Evolutionary conservation across 2,329 filamentous ascomycete genomes (phyloP).

Genomic region (Aspergillus sp.): DNA sequence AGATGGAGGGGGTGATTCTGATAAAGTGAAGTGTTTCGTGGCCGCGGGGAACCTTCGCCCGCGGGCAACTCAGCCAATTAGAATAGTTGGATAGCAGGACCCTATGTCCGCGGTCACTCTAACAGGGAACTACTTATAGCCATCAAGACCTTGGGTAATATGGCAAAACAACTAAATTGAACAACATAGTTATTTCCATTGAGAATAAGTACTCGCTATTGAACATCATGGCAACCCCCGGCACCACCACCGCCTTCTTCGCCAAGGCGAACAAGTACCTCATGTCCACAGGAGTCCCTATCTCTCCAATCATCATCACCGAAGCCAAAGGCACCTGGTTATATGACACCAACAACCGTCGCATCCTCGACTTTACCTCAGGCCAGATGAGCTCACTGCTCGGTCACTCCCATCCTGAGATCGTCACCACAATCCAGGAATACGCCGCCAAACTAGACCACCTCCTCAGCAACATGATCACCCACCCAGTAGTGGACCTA

Average conservation of each 20-base stretch:
- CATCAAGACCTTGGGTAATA: not conserved
- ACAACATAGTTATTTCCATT: too few species aligned
- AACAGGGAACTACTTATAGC: not conserved
- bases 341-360: conserved; percentile 46
- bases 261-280: conserved; percentile 44
- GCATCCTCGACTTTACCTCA: conserved; percentile 61
- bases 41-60: not conserved
- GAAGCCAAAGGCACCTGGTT: conserved; percentile 50
- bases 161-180: too few species aligned
- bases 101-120: not conserved
- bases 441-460: conserved; percentile 59
- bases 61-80: not conserved
- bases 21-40: not conserved
- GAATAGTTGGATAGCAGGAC: not conserved
- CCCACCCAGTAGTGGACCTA: conserved; percentile 58
- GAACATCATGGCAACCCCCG: conserved; percentile 13
- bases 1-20: not conserved
- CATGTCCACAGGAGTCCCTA: conserved; percentile 47
- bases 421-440: conserved; percentile 55
- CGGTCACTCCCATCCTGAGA: conserved; percentile 61
- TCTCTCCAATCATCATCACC: conserved; percentile 46
- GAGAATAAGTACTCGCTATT: too few species aligned
- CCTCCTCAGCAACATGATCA: conserved; percentile 61
- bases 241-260: conserved; percentile 32
- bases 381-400: conserved; percentile 63